Base-by-base conservation (phyloP, 768 basidiomycete genomes). In the Pulveroboletus ravenelii region DNA sequence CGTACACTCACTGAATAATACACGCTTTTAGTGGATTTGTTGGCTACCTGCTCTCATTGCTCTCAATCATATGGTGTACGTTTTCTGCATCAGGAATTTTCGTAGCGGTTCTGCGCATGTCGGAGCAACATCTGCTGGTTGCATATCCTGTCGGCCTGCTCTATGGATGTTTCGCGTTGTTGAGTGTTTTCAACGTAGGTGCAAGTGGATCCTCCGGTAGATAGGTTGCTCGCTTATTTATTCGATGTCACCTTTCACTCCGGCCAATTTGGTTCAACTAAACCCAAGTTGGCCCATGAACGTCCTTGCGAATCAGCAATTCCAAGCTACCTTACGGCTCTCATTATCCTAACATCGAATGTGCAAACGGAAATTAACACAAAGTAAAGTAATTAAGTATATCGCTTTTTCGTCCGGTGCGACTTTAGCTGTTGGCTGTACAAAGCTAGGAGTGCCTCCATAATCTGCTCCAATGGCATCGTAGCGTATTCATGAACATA, bases 71-170 rank as follows among this genome's bases (percentile, higher is more conserved):
- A 40, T 99, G 96, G 96, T 98, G 93, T 73, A 96, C 96, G 32
- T 93, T 95, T 62, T 82, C 94, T 6, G 95, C 96, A 10, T 94
- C 91, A 2, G 87, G 86, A 13, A 98, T 99, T 49, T 98, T 99
- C 60, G 92, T 95, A 9, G 87, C 91, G 3, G 93, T 97, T 35
- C 75, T 99, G 45, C 82, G 90, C 56, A 94, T 99, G 90, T 92
- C 91, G 9, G 88, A 94, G 56, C 96, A 99, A 66, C 79, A 94
- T 42, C 74, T 97, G 25, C 80, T 99, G 20, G 93, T 99, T 36
- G 96, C 94, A 56, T 99, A 99, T 70, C 96, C 96, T 10, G 84
- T 98, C 45, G 93, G 90, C 34, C 71, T 99, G 46, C 74, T 98
- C 20, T 99, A 96, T 61, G 92, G 92, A 17, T 95, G 92, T 68